Evolutionary conservation across 23 red algal genomes (phyloP).

Genomic region (Gracilaria domingensis): DNA sequence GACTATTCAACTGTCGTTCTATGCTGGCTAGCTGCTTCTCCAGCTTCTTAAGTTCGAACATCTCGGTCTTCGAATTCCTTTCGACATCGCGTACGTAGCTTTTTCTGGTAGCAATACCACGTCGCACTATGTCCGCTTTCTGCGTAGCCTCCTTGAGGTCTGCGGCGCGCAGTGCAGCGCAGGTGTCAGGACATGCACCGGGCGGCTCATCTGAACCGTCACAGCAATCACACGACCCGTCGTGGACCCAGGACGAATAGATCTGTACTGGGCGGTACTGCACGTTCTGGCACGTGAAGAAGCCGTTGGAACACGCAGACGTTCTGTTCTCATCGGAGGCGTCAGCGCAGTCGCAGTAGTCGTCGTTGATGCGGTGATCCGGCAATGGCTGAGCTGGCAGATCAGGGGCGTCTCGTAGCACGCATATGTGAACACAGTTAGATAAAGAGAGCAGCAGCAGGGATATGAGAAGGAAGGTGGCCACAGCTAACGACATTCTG

Average conservation of each 20-base stretch:
- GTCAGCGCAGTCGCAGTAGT: constrained; percentile 95
- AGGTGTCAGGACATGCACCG: constrained; percentile 72
- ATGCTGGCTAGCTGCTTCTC: constrained; percentile 31
- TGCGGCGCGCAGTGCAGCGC: constrained; percentile 22
- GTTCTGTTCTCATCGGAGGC: constrained; percentile 92
- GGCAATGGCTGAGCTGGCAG: constrained; percentile 5
- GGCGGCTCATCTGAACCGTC: constrained; percentile 93
- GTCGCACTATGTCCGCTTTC: constrained; percentile 39
- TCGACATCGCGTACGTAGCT: not conserved
- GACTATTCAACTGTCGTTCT: not conserved
- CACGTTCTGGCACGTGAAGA: constrained; percentile 47
- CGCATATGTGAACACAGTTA: constrained; percentile 7
- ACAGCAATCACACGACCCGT: constrained; percentile 95
- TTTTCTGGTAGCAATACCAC: constrained; percentile 23
- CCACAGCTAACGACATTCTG: not conserved
- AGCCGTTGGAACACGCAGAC: constrained; percentile 73
- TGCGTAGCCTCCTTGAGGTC: constrained; percentile 26
- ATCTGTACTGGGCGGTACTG: constrained; percentile 24
- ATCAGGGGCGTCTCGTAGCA: constrained; percentile 38
- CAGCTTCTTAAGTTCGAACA: constrained; percentile 20
- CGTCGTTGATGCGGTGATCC: constrained; percentile 78
- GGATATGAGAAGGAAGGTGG: not conserved
- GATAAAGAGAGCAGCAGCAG: not conserved
- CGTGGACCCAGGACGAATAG: constrained; percentile 78
- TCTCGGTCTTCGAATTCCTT: not conserved